A percentile compares a stretch with the other conserved stretches of the same genome.
phyloP scores from a whole-genome alignment of 2,329 filamentous ascomycete species.

The Fusarium phyllophilum region DNA sequence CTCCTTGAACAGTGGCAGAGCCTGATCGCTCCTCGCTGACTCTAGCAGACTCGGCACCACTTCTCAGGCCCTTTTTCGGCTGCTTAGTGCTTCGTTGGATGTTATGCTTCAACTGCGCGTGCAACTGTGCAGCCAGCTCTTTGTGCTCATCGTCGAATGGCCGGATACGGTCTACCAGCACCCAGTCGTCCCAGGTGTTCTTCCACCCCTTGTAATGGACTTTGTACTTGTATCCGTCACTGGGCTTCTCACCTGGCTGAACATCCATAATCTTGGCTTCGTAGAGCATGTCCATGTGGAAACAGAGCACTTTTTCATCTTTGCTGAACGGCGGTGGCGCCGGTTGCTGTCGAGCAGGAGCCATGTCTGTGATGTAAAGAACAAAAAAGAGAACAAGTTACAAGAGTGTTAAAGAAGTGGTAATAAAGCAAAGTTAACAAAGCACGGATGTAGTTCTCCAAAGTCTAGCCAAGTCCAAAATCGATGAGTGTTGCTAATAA shows the following conservation, averaged over 20 bases:
- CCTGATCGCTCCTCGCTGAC: slow-evolving; percentile 80
- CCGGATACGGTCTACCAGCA: slow-evolving; percentile 89
- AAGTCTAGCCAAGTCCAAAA: neutral
- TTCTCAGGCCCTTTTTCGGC: slow-evolving; percentile 57
- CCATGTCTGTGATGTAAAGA: slow-evolving; percentile 48
- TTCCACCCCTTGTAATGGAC: slow-evolving; percentile 99
- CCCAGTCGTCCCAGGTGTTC: slow-evolving; percentile 99
- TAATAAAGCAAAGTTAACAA: neutral
- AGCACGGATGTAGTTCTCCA: neutral
- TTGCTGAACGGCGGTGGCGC: slow-evolving; percentile 67
- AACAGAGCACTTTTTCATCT: slow-evolving; percentile 96
- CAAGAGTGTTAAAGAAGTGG: slow-evolving; percentile 1
- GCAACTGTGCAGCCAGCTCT: slow-evolving; percentile 81
- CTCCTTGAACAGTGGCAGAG: slow-evolving; percentile 67
- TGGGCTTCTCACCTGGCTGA: slow-evolving; percentile 73
- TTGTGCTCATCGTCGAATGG: slow-evolving; percentile 97
- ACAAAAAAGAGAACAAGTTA: slow-evolving; percentile 24
- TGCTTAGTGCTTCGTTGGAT: slow-evolving; percentile 65
- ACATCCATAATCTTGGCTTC: slow-evolving; percentile 95
- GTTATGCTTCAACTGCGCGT: slow-evolving; percentile 72
- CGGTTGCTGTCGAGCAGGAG: slow-evolving; percentile 56
- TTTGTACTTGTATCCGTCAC: slow-evolving; percentile 81
- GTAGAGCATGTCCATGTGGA: slow-evolving; percentile 96
- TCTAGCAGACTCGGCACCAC: slow-evolving; percentile 63
- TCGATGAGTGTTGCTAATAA: slow-evolving; percentile 16